A percentile compares a stretch with the other conserved stretches of the same genome.
phyloP scores from a whole-genome alignment of 331 rosid genomes.

The Ulmus americana region DNA sequence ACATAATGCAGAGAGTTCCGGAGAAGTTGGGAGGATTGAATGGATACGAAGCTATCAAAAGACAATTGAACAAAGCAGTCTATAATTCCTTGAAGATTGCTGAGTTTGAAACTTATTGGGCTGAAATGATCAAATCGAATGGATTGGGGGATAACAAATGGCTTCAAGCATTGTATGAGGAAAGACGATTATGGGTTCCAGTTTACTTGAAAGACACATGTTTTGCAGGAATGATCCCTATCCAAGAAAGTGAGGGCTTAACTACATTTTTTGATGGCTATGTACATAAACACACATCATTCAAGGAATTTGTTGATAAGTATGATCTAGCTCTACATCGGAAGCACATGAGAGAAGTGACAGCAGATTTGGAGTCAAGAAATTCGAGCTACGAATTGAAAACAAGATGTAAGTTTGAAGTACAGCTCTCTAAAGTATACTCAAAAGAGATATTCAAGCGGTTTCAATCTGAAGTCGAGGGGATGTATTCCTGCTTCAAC shows the following conservation, averaged over 20 bases:
- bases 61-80: conserved; percentile 43
- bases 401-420: conserved; percentile 51
- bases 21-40: conserved; percentile 78
- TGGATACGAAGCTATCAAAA: conserved; percentile 56
- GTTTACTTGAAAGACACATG: conserved; percentile 57
- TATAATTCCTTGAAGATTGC: conserved; percentile 52
- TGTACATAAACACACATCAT: conserved; percentile 64
- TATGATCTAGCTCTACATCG: conserved; percentile 65
- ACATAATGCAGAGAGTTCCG: conserved; percentile 60
- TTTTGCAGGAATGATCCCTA: conserved; percentile 60
- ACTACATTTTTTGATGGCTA: conserved; percentile 58
- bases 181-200: conserved; percentile 59
- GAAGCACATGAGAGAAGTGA: conserved; percentile 54
- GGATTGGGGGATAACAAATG: conserved; percentile 56
- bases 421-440: conserved; percentile 53
- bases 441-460: conserved; percentile 53
- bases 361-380: conserved; percentile 49
- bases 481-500: conserved; percentile 68
- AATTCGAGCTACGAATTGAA: conserved; percentile 36
- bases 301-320: conserved; percentile 69
- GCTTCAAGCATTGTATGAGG: conserved; percentile 52
- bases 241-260: conserved; percentile 36
- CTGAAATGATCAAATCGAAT: conserved; percentile 46
- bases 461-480: conserved; percentile 68
- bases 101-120: conserved; percentile 69